These are phyloP conservation scores for Solanum hybrid DNA, from an alignment of 305 asterid species.

Conservation along the genomic window DNA sequence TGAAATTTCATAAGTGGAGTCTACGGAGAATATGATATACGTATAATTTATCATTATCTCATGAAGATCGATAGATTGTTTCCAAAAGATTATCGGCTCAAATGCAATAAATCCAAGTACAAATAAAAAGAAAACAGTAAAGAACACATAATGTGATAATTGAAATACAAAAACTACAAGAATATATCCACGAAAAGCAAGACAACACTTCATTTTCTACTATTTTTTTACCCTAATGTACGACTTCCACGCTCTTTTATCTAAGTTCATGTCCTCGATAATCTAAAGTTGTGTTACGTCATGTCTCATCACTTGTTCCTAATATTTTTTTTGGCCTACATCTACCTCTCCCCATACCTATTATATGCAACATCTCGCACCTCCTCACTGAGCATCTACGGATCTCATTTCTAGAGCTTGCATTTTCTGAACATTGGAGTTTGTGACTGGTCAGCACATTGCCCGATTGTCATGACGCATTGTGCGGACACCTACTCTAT, in stretches of 20 bases:
- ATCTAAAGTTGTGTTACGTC: too few species aligned
- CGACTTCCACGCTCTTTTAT: background rate
- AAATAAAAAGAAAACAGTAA: background rate
- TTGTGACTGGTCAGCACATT: background rate
- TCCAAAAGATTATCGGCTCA: background rate
- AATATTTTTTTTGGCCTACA: background rate
- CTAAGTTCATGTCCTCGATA: background rate
- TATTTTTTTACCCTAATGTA: too few species aligned
- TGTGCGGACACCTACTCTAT: background rate
- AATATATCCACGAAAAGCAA: too few species aligned
- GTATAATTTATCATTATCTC: too few species aligned
- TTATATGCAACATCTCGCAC: background rate
- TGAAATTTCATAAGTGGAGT: background rate
- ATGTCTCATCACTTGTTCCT: background rate
- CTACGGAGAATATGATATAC: rapidly evolving
- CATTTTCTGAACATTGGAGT: background rate
- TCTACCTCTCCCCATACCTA: background rate
- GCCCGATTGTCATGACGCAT: background rate
- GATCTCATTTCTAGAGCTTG: background rate
- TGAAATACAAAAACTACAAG: background rate
- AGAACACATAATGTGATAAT: background rate
- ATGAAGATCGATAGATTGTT: background rate
- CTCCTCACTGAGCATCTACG: background rate
- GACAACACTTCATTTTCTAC: background rate
- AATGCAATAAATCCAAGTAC: background rate